Percentiles rank a stretch among this genome's conserved stretches.
Conservation (phyloP, 495 filamentous ascomycete species). For the Trichoderma asperelloides region DNA sequence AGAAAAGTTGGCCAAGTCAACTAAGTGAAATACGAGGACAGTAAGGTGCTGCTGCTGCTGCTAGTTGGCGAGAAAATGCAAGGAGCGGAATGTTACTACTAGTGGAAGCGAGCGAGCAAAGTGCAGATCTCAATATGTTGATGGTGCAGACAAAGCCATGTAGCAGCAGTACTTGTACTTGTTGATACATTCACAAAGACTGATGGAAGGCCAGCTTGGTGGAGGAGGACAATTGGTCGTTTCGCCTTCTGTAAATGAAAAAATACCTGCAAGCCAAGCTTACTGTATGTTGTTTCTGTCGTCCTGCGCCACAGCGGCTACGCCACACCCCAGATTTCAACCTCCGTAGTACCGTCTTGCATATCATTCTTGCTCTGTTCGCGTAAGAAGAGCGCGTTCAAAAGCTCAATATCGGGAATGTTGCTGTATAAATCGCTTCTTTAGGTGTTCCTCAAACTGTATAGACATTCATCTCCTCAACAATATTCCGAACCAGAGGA, state of each 20-base stretch:
- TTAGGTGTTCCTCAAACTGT: not conserved
- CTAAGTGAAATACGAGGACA: not conserved
- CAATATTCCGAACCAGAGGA: too few species aligned
- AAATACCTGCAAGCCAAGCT: not conserved
- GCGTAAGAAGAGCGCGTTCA: not conserved
- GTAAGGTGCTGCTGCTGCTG: too few species aligned
- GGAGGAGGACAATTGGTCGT: too few species aligned
- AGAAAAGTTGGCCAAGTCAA: too few species aligned
- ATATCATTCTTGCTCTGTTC: not conserved
- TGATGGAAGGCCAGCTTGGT: too few species aligned
- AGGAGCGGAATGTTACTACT: not conserved
- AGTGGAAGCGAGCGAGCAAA: not conserved
- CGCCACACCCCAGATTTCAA: conserved; percentile 4
- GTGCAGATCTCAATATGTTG: not conserved
- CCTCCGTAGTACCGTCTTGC: not conserved
- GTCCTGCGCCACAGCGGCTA: not conserved
- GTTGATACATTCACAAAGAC: too few species aligned
- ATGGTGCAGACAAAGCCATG: too few species aligned
- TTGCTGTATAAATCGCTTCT: not conserved
- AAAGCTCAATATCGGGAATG: not conserved
- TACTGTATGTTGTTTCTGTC: too few species aligned
- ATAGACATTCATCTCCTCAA: not conserved
- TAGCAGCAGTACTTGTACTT: too few species aligned
- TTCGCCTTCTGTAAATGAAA: too few species aligned
- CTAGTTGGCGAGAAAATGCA: not conserved